Conservation (phyloP, 2,329 filamentous ascomycete species). For the Epichloe coenophiala region DNA sequence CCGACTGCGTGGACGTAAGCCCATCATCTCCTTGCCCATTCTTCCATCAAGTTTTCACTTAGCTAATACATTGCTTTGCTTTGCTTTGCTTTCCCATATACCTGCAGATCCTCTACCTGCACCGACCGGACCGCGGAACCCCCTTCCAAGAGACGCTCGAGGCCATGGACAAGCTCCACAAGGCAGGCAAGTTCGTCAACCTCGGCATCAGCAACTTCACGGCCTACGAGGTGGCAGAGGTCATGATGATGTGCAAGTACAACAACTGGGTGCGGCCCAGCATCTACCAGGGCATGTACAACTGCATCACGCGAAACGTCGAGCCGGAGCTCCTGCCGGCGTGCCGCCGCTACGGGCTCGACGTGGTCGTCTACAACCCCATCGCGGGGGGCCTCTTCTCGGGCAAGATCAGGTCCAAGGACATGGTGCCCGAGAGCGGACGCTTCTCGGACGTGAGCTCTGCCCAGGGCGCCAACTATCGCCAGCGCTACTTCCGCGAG, state of each 20-base stretch:
- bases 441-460: conserved; percentile 51
- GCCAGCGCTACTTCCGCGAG: conserved; percentile 60
- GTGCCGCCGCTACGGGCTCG: conserved; percentile 62
- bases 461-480: conserved; percentile 42
- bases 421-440: conserved; percentile 49
- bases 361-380: conserved; percentile 73
- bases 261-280: conserved; percentile 72
- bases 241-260: conserved; percentile 65
- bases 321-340: conserved; percentile 62
- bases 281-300: conserved; percentile 83
- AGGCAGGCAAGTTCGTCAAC: conserved; percentile 70
- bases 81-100: too few species aligned
- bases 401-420: conserved; percentile 60
- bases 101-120: conserved; percentile 24
- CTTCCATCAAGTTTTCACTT: too few species aligned
- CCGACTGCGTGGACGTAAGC: conserved; percentile 56
- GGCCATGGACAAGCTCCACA: conserved; percentile 68
- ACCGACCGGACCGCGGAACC: conserved; percentile 40
- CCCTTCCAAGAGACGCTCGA: conserved; percentile 71
- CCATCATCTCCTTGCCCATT: too few species aligned
- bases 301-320: conserved; percentile 61
- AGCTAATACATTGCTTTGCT: background rate
- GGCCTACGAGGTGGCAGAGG: conserved; percentile 76
- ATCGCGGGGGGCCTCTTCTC: conserved; percentile 73
- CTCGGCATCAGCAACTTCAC: conserved; percentile 77